Conservation (phyloP, 2,329 filamentous ascomycete genomes). For the Verticillium zaregamsianum region DNA sequence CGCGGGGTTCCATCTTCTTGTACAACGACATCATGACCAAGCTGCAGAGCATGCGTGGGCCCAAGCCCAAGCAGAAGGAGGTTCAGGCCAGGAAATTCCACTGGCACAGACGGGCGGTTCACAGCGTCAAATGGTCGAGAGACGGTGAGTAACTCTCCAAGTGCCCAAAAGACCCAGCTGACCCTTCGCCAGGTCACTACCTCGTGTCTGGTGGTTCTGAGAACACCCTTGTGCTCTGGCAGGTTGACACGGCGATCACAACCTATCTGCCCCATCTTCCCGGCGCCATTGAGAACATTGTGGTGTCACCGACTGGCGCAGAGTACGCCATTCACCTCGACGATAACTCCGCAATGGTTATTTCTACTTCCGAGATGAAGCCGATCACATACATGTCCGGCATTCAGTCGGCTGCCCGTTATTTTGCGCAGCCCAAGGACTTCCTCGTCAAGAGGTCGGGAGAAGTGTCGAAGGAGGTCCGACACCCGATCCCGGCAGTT, state of each 20-base stretch:
- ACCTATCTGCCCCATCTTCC: constrained; percentile 89
- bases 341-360: constrained; percentile 86
- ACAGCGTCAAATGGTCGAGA: constrained; percentile 82
- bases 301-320: constrained; percentile 73
- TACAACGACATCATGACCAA: constrained; percentile 70
- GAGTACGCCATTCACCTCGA: constrained; percentile 82
- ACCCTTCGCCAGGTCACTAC: constrained; percentile 67
- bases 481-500: constrained; percentile 52
- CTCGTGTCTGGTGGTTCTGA: constrained; percentile 90
- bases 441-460: constrained; percentile 49
- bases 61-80: constrained; percentile 39
- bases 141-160: constrained; percentile 59
- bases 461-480: constrained; percentile 36
- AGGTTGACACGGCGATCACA: constrained; percentile 78
- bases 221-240: constrained; percentile 87
- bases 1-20: constrained; percentile 72
- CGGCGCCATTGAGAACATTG: constrained; percentile 77
- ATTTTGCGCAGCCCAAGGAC: constrained; percentile 45
- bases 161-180: constrained; percentile 19
- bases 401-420: constrained; percentile 63
- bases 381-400: constrained; percentile 82
- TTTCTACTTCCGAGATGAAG: constrained; percentile 85
- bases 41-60: constrained; percentile 39
- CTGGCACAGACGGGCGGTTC: constrained; percentile 86
- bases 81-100: constrained; percentile 67